phyloP scores from a whole-genome alignment of 108 stramenopile species.

The Parietichytrium sp. region DNA sequence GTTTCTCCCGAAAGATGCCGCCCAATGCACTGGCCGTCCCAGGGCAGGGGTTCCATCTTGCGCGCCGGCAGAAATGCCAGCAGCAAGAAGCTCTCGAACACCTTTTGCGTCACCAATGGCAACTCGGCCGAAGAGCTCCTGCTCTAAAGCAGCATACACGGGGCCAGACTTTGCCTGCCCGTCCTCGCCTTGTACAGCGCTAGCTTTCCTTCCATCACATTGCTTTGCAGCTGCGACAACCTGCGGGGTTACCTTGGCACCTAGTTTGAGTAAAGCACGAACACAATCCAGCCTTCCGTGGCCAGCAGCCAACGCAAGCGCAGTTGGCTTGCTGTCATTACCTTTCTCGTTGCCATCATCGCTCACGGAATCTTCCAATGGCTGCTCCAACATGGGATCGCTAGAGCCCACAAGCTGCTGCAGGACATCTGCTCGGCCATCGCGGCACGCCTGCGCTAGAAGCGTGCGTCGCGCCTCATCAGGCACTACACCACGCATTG shows the following conservation, averaged over 20 bases:
- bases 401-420: too few relatives aligned
- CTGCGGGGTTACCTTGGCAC: background rate
- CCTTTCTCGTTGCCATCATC: too few relatives aligned
- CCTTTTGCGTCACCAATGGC: background rate
- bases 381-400: too few relatives aligned
- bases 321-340: too few relatives aligned
- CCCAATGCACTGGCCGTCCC: background rate
- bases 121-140: slow-evolving; percentile 4
- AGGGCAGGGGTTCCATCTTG: background rate
- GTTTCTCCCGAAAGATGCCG: slow-evolving; percentile 25
- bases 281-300: background rate
- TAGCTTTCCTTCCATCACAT: background rate
- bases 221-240: background rate
- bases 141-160: too few relatives aligned
- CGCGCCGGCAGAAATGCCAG: background rate
- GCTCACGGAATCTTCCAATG: too few relatives aligned
- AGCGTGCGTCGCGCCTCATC: too few relatives aligned
- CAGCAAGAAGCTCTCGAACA: background rate
- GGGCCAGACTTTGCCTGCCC: too few relatives aligned
- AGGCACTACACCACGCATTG: too few relatives aligned
- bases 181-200: background rate
- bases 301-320: background rate
- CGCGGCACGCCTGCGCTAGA: too few relatives aligned
- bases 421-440: too few relatives aligned
- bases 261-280: background rate